Conservation (phyloP, 306 rosid genomes). For the Hylodesmum podocarpum region DNA sequence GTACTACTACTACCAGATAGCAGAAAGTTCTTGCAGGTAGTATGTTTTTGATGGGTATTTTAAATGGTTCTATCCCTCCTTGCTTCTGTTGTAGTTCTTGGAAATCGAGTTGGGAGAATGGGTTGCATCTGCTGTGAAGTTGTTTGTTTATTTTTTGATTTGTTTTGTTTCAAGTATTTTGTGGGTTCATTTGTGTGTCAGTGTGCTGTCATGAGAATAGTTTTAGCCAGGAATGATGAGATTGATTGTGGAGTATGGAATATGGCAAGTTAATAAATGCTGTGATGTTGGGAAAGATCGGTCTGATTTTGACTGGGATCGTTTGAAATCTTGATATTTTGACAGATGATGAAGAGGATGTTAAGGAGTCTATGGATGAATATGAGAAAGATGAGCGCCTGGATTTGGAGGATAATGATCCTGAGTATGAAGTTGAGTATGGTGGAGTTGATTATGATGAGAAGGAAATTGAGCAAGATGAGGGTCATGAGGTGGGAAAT, state of each 20-base stretch:
- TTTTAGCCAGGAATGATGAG: conserved; percentile 10
- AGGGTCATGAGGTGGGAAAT: conserved; percentile 65
- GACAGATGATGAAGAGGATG: conserved; percentile 85
- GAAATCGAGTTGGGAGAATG: neutral
- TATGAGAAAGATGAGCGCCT: conserved; percentile 86
- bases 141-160: neutral
- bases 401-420: conserved; percentile 96
- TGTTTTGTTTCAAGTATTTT: neutral
- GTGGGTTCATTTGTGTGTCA: conserved; percentile 3
- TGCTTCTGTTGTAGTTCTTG: neutral
- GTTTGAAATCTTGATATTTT: conserved; percentile 41
- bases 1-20: neutral
- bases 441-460: conserved; percentile 92
- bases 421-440: conserved; percentile 86
- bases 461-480: conserved; percentile 86
- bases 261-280: conserved; percentile 7
- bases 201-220: neutral
- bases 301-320: conserved; percentile 41
- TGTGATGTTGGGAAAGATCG: conserved; percentile 33
- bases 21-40: neutral
- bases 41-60: neutral
- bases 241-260: conserved; percentile 18
- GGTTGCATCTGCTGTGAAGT: neutral
- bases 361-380: conserved; percentile 75
- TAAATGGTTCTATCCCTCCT: neutral